Base-by-base conservation (phyloP, 1,284 basidiomycete species). In the Sporisorium reilianum region DNA sequence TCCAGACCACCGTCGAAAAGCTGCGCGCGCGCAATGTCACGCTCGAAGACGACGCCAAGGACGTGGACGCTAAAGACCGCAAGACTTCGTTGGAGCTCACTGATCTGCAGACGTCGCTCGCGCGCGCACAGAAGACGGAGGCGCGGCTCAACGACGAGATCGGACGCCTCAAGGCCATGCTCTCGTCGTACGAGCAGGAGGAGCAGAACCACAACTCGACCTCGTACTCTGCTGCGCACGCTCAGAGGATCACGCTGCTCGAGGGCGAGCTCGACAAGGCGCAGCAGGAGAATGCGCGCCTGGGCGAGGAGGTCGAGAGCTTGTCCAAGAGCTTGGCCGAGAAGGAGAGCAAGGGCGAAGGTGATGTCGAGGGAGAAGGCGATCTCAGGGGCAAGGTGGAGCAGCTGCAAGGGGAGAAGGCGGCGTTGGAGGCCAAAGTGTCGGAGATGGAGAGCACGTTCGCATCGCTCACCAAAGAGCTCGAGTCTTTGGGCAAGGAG, bases 401-500 rank as follows among this genome's bases (percentile, higher is more conserved):
- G 3, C 11, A 18, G 11, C 8, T 63, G 26, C 6, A 38, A 25
- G 25, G 18, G 3, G 59, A 65, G 12, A 59, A 64, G 23, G 75
- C 76, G 3, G 63, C 46, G 11, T 67, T 80, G 34, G 78, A 79
- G 52, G 36, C 54, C 5, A 81, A 82, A 42, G 60, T 80, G 10
- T 48, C 60, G 0, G 71, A 72, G 41, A 50, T 84, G 28, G 77
- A 80, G 42, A 34, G 45, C 10, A 77, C 72, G 25, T 48, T 77
- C 11, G 16, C 57, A 0, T 67, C 68, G 38, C 59, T 83, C 36
- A 74, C 67, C 20, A 25, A 87, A 85, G 78, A 89, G 86, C 78
- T 92, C 26, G 91, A 92, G 34, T 81, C 86, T 23, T 86, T 93
- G 48, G 91, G 91, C 68, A 90, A 91, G 77, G 88, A 88, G 28